phyloP scores from a whole-genome alignment of 306 rosid genomes.

The Quillaja saponaria region DNA sequence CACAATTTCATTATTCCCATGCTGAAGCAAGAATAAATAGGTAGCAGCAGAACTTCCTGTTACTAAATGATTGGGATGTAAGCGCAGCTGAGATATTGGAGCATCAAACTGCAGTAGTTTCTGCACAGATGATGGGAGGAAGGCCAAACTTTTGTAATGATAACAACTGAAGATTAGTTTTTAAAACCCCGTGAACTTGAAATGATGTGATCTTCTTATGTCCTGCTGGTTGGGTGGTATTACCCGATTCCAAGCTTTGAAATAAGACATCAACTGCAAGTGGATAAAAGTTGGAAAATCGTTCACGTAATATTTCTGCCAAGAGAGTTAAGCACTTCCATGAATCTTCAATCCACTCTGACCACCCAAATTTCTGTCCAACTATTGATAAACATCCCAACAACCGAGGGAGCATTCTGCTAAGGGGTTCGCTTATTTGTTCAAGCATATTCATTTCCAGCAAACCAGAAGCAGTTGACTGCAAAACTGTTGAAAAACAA shows the following conservation, averaged over 20 bases:
- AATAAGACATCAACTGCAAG: conserved; percentile 72
- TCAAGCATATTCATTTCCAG: conserved; percentile 81
- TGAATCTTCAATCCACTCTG: conserved; percentile 82
- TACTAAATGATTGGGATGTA: conserved; percentile 86
- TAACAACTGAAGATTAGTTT: conserved; percentile 86
- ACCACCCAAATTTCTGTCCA: conserved; percentile 91
- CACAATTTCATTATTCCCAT: conserved; percentile 80
- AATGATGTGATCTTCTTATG: conserved; percentile 57
- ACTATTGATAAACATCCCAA: conserved; percentile 76
- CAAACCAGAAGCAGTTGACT: conserved; percentile 88
- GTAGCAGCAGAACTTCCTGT: conserved; percentile 91
- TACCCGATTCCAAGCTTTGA: conserved; percentile 64
- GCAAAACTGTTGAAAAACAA: conserved; percentile 80
- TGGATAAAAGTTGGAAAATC: conserved; percentile 68
- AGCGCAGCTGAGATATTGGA: conserved; percentile 68
- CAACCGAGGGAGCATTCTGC: conserved; percentile 66
- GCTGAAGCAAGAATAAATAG: conserved; percentile 88
- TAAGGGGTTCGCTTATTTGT: conserved; percentile 77
- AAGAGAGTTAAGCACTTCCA: conserved; percentile 94
- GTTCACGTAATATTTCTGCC: conserved; percentile 80
- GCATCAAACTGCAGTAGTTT: conserved; percentile 74
- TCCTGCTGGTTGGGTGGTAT: conserved; percentile 35
- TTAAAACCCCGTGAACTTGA: conserved; percentile 87
- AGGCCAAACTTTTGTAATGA: conserved; percentile 89
- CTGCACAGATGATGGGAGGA: conserved; percentile 60